Conservation (phyloP, 2,329 filamentous ascomycete genomes). For the Cordyceps fumosorosea region DNA sequence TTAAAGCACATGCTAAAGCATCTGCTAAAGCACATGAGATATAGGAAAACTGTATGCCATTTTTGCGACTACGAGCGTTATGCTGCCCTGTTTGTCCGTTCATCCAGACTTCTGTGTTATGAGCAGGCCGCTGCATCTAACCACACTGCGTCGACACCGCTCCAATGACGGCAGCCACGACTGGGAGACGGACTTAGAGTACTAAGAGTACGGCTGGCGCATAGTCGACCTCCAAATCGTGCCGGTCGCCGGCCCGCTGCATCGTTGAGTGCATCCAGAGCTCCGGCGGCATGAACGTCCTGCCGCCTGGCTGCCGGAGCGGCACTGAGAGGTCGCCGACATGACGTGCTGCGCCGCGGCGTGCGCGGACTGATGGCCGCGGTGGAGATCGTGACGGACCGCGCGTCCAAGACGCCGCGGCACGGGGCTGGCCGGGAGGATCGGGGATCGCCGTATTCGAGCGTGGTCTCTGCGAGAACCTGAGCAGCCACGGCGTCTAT, state of each 20-base stretch:
- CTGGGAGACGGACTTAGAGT: constrained; percentile 55
- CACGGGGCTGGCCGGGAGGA: constrained; percentile 37
- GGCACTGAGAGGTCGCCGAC: constrained; percentile 34
- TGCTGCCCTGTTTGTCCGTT: too few species aligned
- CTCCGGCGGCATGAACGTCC: constrained; percentile 51
- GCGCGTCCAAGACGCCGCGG: constrained; percentile 40
- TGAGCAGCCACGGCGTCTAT: constrained; percentile 52
- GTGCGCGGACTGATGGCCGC: constrained; percentile 50
- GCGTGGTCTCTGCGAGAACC: constrained; percentile 50
- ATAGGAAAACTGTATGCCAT: too few species aligned
- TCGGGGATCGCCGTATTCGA: constrained; percentile 43
- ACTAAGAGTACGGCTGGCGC: constrained; percentile 52
- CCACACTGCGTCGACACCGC: too few species aligned
- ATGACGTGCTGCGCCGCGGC: constrained; percentile 35
- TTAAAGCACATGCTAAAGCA: too few species aligned
- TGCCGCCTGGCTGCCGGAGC: constrained; percentile 50
- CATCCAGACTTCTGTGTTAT: too few species aligned
- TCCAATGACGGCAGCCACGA: constrained; percentile 55
- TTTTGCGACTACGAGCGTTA: too few species aligned
- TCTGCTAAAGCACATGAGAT: too few species aligned
- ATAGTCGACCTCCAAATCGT: constrained; percentile 53
- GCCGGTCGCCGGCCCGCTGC: constrained; percentile 55
- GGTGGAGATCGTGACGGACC: constrained; percentile 49
- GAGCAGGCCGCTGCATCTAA: too few species aligned
- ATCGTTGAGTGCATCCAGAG: constrained; percentile 58